phyloP scores from a whole-genome alignment of 2,329 filamentous ascomycete species.

The Aspergillus pseudoterreus region DNA sequence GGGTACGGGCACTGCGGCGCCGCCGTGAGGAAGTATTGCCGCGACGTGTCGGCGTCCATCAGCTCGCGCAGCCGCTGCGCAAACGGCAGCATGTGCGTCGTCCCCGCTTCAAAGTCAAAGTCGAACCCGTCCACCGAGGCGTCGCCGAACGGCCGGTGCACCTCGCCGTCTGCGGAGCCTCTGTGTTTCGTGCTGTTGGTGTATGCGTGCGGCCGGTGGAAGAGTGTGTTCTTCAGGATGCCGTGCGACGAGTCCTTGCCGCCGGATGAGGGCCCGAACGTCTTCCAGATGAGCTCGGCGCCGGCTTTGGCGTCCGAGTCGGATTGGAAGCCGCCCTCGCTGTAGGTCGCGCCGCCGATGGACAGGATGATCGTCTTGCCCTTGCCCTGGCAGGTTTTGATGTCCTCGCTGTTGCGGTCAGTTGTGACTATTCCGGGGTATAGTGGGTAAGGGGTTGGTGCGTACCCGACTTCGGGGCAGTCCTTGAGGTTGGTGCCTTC shows the following conservation, averaged over 20 bases:
- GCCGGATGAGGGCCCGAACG: conserved; percentile 57
- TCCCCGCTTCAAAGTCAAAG: conserved; percentile 66
- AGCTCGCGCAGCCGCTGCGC: conserved; percentile 53
- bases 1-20: conserved; percentile 68
- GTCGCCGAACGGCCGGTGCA: conserved; percentile 63
- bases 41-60: conserved; percentile 52
- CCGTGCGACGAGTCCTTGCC: background rate
- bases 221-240: too few species aligned
- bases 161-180: conserved; percentile 23
- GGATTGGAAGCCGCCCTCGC: conserved; percentile 63
- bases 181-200: background rate
- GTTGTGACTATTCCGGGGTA: background rate
- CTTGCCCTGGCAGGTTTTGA: conserved; percentile 58
- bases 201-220: background rate
- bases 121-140: conserved; percentile 71
- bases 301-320: conserved; percentile 49
- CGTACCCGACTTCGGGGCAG: conserved; percentile 64
- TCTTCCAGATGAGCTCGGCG: conserved; percentile 65
- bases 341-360: conserved; percentile 67
- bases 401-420: conserved; percentile 37
- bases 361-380: conserved; percentile 71
- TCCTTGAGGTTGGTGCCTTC: conserved; percentile 54
- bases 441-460: background rate
- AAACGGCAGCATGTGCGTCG: conserved; percentile 60
- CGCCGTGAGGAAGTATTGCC: conserved; percentile 58